Percentiles rank a stretch among this genome's conserved stretches.
These are phyloP conservation scores for Colletotrichum aenigma DNA, from an alignment of 2,329 filamentous ascomycete genomes.

Conservation along the genomic window DNA sequence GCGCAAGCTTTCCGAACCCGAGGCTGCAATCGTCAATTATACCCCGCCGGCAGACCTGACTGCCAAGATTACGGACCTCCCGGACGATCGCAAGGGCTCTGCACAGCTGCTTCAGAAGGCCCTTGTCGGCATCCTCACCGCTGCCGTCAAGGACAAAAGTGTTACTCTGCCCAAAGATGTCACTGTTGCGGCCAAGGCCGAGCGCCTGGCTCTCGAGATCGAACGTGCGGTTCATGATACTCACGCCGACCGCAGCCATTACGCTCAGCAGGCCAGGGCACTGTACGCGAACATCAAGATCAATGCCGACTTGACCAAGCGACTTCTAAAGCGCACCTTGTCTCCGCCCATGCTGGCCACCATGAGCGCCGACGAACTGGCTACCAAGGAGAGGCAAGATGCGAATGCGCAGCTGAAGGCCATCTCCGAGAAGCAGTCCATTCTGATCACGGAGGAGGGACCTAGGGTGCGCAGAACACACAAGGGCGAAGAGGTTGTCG, in stretches of 20 bases:
- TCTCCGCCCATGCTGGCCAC: constrained; percentile 78
- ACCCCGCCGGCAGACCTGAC: constrained; percentile 57
- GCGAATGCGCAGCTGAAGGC: constrained; percentile 80
- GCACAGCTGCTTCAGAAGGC: constrained; percentile 75
- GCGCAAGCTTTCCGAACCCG: constrained; percentile 60
- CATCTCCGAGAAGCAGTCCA: constrained; percentile 81
- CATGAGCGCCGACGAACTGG: constrained; percentile 91
- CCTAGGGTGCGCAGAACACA: constrained; percentile 88
- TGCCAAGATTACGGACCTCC: constrained; percentile 57
- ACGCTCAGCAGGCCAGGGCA: constrained; percentile 70
- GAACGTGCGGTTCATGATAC: constrained; percentile 72
- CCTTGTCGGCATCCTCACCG: constrained; percentile 68
- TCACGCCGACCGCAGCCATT: constrained; percentile 57
- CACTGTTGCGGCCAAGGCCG: constrained; percentile 67
- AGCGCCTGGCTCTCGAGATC: constrained; percentile 76
- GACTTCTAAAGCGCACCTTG: constrained; percentile 74
- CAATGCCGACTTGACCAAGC: constrained; percentile 78
- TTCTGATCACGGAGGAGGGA: constrained; percentile 76
- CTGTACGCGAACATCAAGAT: constrained; percentile 88
- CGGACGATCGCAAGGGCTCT: constrained; percentile 67
- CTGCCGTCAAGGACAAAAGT: constrained; percentile 68
- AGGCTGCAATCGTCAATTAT: constrained; percentile 45
- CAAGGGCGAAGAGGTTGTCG: constrained; percentile 91
- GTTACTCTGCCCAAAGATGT: constrained; percentile 68
- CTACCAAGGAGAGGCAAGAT: constrained; percentile 84